Percentiles rank a stretch among this genome's conserved stretches.
These are phyloP conservation scores for Chlorociboria aeruginascens DNA, from an alignment of 495 filamentous ascomycete species.

Conservation along the genomic window DNA sequence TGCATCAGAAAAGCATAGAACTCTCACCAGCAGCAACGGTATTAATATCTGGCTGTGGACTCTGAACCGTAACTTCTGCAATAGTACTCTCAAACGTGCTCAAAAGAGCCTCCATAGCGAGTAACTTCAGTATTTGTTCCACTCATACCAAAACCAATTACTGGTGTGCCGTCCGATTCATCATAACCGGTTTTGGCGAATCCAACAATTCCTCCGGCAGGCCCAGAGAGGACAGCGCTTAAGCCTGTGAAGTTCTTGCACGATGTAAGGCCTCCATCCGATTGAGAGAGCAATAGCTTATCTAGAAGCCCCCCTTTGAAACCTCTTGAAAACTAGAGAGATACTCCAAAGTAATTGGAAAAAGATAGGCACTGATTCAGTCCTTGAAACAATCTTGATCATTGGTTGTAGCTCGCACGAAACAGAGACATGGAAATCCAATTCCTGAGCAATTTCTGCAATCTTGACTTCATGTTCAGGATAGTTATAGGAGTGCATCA, in stretches of 20 bases:
- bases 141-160: conserved; percentile 11
- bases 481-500: conserved; percentile 24
- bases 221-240: conserved; percentile 47
- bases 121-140: conserved; percentile 24
- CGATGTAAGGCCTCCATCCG: conserved; percentile 6
- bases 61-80: conserved; percentile 23
- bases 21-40: conserved; percentile 34
- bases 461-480: conserved; percentile 27
- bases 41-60: conserved; percentile 25
- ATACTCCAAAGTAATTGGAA: conserved; percentile 21
- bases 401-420: conserved; percentile 21
- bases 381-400: conserved; percentile 24
- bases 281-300: conserved; percentile 25
- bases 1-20: conserved; percentile 24
- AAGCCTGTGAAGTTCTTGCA: conserved; percentile 39
- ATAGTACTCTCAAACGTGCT: conserved; percentile 23
- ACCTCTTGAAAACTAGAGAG: conserved; percentile 26
- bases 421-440: conserved; percentile 19
- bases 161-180: not conserved
- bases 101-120: conserved; percentile 22
- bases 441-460: conserved; percentile 32
- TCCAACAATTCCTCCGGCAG: conserved; percentile 40
- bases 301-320: conserved; percentile 35
- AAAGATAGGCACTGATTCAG: conserved; percentile 24
- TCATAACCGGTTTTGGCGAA: conserved; percentile 24